Evolutionary conservation across 352 stramenopile genomes (phyloP).

Genomic region (Pythium scleroteichum): DNA sequence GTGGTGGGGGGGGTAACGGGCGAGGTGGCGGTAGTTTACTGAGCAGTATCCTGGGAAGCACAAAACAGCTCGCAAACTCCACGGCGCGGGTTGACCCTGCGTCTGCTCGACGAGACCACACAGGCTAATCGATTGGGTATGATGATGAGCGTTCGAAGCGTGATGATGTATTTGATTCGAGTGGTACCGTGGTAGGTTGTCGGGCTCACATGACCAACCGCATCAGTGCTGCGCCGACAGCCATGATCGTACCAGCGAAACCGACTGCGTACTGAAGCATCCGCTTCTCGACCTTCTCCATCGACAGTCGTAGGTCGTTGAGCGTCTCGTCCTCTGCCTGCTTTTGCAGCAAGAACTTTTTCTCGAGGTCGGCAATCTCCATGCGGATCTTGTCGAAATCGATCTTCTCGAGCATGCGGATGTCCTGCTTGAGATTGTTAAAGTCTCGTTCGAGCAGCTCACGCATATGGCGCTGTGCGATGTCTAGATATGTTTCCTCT

Average conservation of each 20-base stretch:
- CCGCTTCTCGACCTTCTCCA: slow-evolving; percentile 89
- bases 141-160: not conserved
- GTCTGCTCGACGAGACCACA: slow-evolving; percentile 38
- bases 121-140: slow-evolving; percentile 27
- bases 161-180: no score
- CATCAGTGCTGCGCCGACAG: slow-evolving; percentile 72
- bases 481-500: slow-evolving; percentile 41
- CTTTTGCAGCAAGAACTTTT: slow-evolving; percentile 90
- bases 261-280: slow-evolving; percentile 88
- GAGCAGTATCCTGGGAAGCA: slow-evolving; percentile 65
- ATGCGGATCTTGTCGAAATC: slow-evolving; percentile 90
- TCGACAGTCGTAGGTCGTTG: slow-evolving; percentile 84
- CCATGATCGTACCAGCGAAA: slow-evolving; percentile 89
- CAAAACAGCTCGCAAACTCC: slow-evolving; percentile 58
- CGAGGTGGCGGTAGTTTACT: slow-evolving; percentile 42
- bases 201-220: slow-evolving; percentile 63
- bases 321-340: slow-evolving; percentile 86
- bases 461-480: slow-evolving; percentile 86
- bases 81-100: slow-evolving; percentile 67
- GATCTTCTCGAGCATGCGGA: slow-evolving; percentile 90
- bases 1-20: not conserved
- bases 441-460: slow-evolving; percentile 89
- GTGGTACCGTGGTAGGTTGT: not conserved
- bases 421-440: slow-evolving; percentile 89
- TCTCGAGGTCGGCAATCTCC: slow-evolving; percentile 86